Evolutionary conservation across 2,329 filamentous ascomycete genomes (phyloP).

Genomic region (Beauveria brongniartii): DNA sequence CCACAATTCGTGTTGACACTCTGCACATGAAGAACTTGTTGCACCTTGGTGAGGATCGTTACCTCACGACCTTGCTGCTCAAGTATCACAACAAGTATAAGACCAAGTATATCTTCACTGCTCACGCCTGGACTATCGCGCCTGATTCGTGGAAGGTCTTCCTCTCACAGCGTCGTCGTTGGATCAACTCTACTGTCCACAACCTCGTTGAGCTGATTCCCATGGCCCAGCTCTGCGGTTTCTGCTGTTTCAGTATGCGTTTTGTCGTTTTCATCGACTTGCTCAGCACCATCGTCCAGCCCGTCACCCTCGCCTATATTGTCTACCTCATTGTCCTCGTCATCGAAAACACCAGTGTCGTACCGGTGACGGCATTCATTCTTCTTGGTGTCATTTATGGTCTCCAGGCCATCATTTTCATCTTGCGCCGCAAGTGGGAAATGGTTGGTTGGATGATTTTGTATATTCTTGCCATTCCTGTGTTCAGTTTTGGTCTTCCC

Average conservation of each 20-base stretch:
- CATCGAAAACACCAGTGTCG: constrained; percentile 47
- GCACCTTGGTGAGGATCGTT: constrained; percentile 95
- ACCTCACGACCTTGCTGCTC: constrained; percentile 85
- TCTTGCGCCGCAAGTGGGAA: constrained; percentile 93
- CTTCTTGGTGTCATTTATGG: constrained; percentile 93
- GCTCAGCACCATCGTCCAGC: constrained; percentile 83
- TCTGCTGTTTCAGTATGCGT: constrained; percentile 99
- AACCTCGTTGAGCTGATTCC: constrained; percentile 95
- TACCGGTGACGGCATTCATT: constrained; percentile 83
- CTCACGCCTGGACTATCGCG: constrained; percentile 94
- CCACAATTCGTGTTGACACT: constrained; percentile 92
- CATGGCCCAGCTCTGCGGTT: constrained; percentile 88
- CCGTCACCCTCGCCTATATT: constrained; percentile 84
- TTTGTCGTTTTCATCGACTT: constrained; percentile 95
- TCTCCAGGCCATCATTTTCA: constrained; percentile 95
- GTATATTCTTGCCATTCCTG: constrained; percentile 81
- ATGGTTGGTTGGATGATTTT: constrained; percentile 99
- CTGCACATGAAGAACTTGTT: constrained; percentile 98
- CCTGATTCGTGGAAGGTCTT: constrained; percentile 92
- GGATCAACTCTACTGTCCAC: constrained; percentile 99
- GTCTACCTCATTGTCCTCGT: constrained; percentile 78
- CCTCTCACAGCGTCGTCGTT: constrained; percentile 94
- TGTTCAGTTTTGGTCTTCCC: constrained; percentile 85
- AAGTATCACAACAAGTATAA: constrained; percentile 93
- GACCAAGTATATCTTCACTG: constrained; percentile 91